Percentiles rank a stretch among this genome's conserved stretches.
Conservation (phyloP, 352 stramenopile genomes). For the Thalassiosira livingstoniorum region DNA sequence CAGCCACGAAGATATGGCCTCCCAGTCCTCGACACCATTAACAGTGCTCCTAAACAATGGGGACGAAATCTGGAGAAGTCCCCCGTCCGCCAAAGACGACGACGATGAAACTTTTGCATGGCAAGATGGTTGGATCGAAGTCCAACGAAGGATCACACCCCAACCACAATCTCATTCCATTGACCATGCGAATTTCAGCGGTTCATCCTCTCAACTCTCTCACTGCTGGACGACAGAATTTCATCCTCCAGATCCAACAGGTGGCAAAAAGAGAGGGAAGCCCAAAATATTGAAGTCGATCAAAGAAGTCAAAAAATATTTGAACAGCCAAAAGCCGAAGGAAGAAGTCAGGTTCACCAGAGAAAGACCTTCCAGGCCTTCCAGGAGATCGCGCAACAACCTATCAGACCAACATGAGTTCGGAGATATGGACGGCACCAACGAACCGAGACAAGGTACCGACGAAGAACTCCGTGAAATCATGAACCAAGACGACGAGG, state of each 20-base stretch:
- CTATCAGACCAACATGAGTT: background rate
- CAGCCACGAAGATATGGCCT: too few relatives aligned
- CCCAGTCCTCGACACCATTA: too few relatives aligned
- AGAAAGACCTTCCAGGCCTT: background rate
- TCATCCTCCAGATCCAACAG: slow-evolving; percentile 5
- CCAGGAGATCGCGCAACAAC: background rate
- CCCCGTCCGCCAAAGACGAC: slow-evolving; percentile 11
- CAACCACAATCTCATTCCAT: background rate
- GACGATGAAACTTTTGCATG: slow-evolving; percentile 13
- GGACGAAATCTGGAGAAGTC: slow-evolving; percentile 22
- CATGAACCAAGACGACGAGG: slow-evolving; percentile 29
- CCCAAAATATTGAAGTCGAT: slow-evolving; percentile 18
- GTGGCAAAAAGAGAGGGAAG: background rate
- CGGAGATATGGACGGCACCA: background rate
- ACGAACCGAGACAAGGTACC: slow-evolving; percentile 2
- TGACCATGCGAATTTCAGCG: too few relatives aligned
- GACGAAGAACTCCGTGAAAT: slow-evolving; percentile 29
- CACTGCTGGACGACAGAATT: slow-evolving; percentile 16
- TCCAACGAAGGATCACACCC: background rate
- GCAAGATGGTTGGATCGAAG: slow-evolving; percentile 30
- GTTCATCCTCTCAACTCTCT: too few relatives aligned
- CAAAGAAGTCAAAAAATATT: slow-evolving; percentile 22
- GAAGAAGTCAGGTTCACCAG: background rate
- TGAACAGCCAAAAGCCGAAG: slow-evolving; percentile 16
- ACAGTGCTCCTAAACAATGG: slow-evolving; percentile 15